Conservation (phyloP, 169 alveolate genomes). For the Cyclospora cayetanensis region DNA sequence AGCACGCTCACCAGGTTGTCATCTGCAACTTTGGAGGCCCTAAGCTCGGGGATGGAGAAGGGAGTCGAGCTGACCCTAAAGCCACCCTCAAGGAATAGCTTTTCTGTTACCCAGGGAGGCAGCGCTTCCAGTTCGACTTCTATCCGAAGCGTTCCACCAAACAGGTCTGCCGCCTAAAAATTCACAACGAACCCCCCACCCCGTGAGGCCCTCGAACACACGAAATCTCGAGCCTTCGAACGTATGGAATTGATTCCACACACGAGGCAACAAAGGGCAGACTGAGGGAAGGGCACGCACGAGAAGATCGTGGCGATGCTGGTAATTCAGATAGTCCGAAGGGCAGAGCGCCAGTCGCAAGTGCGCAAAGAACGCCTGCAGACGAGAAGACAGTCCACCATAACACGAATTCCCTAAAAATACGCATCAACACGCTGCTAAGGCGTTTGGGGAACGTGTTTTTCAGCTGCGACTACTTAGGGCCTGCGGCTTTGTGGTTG, state of each 20-base stretch:
- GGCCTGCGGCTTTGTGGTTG: no score
- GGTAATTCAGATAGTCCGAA: conserved; percentile 19
- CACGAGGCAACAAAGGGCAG: background rate
- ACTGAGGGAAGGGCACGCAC: background rate
- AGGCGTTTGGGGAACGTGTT: no score
- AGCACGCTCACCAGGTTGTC: background rate
- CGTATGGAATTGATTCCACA: background rate
- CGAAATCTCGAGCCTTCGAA: background rate
- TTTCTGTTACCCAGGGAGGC: conserved; percentile 53
- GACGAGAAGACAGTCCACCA: no score
- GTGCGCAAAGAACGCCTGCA: conserved; percentile 56
- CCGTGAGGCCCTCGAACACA: no score
- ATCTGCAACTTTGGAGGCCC: background rate
- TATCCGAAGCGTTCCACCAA: conserved; percentile 39
- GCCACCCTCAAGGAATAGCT: conserved; percentile 17
- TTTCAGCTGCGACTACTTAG: no score
- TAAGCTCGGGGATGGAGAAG: conserved; percentile 5
- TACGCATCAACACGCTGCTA: no score
- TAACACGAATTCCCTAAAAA: no score
- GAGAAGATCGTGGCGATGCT: conserved; percentile 12
- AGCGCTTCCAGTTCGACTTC: conserved; percentile 16
- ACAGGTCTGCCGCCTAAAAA: conserved; percentile 5
- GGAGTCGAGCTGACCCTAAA: conserved; percentile 32
- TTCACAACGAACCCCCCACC: conserved; percentile 19
- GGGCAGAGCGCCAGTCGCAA: conserved; percentile 45